Evolutionary conservation across 257 asterid species (phyloP).

Genomic region (Hygrophila difformis): DNA sequence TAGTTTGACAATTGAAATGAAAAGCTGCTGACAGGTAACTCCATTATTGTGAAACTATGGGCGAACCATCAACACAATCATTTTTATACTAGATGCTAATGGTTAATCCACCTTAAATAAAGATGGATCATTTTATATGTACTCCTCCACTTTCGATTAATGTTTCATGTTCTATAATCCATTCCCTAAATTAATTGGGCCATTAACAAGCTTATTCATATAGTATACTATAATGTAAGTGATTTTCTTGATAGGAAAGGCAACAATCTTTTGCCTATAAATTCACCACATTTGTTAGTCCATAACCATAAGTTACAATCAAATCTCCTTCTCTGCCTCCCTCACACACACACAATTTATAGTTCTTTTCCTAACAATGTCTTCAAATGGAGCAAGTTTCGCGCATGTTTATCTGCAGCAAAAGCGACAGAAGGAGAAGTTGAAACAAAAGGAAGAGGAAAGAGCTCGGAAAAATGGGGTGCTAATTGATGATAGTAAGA

Average conservation of each 20-base stretch:
- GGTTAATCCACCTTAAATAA: conserved; percentile 19
- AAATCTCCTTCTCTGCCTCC: neutral
- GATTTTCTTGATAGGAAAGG: conserved; percentile 16
- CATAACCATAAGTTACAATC: neutral
- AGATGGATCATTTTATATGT: conserved; percentile 17
- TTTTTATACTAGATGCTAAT: conserved; percentile 12
- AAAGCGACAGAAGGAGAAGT: conserved; percentile 24
- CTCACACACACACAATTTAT: no score
- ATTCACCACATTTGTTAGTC: conserved; percentile 10
- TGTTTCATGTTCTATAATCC: conserved; percentile 1
- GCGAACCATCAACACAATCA: conserved; percentile 16
- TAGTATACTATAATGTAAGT: conserved; percentile 14
- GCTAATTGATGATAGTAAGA: conserved; percentile 12
- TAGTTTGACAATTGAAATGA: no score
- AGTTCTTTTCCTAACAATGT: conserved; percentile 19
- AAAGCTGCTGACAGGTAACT: conserved; percentile 28
- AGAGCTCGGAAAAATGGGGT: conserved; percentile 14
- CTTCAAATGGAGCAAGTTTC: conserved; percentile 42
- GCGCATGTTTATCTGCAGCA: conserved; percentile 32
- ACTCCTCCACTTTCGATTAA: conserved; percentile 18
- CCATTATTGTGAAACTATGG: conserved; percentile 19
- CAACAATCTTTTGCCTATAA: conserved; percentile 32
- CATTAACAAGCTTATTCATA: no score
- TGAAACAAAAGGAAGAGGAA: conserved; percentile 25
- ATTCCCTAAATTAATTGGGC: conserved; percentile 2